Base-by-base conservation (phyloP, 768 basidiomycete species). In the Asterophora lycoperdoides region DNA sequence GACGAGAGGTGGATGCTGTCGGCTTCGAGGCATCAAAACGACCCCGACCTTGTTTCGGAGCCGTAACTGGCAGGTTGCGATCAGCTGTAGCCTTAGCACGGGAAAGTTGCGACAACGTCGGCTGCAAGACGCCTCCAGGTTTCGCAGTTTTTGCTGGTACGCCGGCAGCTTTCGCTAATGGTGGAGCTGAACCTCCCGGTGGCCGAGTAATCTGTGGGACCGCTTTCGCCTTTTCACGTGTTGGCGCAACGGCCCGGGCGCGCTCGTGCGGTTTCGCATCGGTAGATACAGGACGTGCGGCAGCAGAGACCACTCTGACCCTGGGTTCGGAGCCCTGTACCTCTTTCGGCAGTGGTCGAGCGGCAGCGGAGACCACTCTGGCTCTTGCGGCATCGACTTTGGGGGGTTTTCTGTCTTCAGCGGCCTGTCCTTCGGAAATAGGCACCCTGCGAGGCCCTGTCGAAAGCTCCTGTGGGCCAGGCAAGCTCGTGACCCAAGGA, bases 101-200 rank as follows among this genome's bases (percentile, higher is more conserved):
- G 13, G 65, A 57, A 41, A 64, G 52, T 46, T 65, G 63, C 11
- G 65, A 60, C 9, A 62, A 32, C 19, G 65, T 67, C 1, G 65
- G 63, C 38, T 63, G 59, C 7, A 58, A 57, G 10, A 61, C 46
- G 41, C 57, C 44, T n/a, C 51, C 30, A 20, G 48, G 20, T 51
- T 55, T 51, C n/a, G 38, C 14, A 8, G 43, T 35, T 35, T 53
- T 54, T 38, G 4, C 36, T 5, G 36, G n/a, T 17, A 15, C 46
- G 40, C 33, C 40, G 38, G 38, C 46, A 26, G 47, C 30, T 15
- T 33, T 35, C 0, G 41, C 18, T 15, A 44, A 8, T 42, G 35
- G 19, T 10, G 36, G 38, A n/a, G n/a, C n/a, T n/a, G n/a, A n/a
- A n/a, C n/a, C n/a, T 17, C 18, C 29, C 17, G 40, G 6, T 15